phyloP scores from a whole-genome alignment of 331 rosid species.

The Acacia pycnantha region DNA sequence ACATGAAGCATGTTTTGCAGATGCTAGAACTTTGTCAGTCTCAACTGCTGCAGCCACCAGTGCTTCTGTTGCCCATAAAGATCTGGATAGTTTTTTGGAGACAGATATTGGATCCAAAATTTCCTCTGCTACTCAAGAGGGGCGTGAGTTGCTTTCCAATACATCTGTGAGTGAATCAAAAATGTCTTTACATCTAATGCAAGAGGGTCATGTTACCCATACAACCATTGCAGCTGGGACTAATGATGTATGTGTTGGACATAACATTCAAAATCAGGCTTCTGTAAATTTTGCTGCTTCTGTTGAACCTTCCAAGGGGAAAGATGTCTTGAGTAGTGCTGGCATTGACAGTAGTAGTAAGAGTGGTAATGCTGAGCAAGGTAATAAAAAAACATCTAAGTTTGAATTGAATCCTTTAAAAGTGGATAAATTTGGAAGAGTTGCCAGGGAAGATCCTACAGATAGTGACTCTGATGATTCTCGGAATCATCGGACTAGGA shows the following conservation, averaged over 20 bases:
- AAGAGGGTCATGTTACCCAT: constrained; percentile 29
- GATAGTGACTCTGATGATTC: constrained; percentile 76
- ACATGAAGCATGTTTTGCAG: constrained; percentile 33
- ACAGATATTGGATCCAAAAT: constrained; percentile 34
- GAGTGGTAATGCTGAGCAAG: constrained; percentile 33
- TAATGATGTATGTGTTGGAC: constrained; percentile 35
- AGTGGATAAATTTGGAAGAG: constrained; percentile 90
- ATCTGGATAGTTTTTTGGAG: constrained; percentile 33
- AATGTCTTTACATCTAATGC: constrained; percentile 31
- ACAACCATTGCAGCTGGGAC: constrained; percentile 28
- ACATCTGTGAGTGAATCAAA: constrained; percentile 36
- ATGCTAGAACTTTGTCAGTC: constrained; percentile 31
- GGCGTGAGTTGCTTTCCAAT: constrained; percentile 32
- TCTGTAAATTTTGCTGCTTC: constrained; percentile 34
- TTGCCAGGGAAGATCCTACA: constrained; percentile 63
- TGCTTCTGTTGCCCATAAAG: constrained; percentile 32
- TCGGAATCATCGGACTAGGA: constrained; percentile 41
- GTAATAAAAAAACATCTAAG: constrained; percentile 43
- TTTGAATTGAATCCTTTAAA: constrained; percentile 43
- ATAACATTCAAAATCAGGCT: constrained; percentile 40
- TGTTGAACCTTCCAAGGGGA: constrained; percentile 35
- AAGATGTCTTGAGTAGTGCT: constrained; percentile 36
- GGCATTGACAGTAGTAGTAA: constrained; percentile 37
- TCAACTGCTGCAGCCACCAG: constrained; percentile 39
- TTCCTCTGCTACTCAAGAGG: constrained; percentile 30